Evolutionary conservation across 257 asterid species (phyloP).

Genomic region (Gynochthodes officinalis): DNA sequence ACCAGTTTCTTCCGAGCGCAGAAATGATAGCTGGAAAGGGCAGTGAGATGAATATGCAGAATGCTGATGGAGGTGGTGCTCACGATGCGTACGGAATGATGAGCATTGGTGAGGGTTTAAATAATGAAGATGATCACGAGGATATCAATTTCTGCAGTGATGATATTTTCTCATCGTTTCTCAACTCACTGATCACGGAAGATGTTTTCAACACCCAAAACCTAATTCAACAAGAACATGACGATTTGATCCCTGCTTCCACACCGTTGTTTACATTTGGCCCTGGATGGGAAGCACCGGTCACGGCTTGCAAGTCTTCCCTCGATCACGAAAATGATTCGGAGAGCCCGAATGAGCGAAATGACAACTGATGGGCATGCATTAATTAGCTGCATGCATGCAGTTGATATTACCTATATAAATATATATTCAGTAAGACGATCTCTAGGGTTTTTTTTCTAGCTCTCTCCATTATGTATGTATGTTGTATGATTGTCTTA

Average conservation of each 20-base stretch:
- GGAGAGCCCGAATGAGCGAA: not conserved
- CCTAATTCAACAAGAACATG: conserved; percentile 12
- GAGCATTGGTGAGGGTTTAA: not conserved
- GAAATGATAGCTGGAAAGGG: not conserved
- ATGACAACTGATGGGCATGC: not conserved
- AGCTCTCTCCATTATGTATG: no score
- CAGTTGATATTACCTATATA: no score
- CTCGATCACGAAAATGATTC: conserved; percentile 8
- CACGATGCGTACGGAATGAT: conserved; percentile 1
- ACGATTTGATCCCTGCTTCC: conserved; percentile 5
- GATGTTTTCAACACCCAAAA: conserved; percentile 38
- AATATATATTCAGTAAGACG: no score
- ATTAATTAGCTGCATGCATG: no score
- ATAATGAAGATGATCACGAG: conserved; percentile 20
- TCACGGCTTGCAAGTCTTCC: not conserved
- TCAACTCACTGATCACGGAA: conserved; percentile 61
- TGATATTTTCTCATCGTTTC: conserved; percentile 53
- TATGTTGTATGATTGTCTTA: no score
- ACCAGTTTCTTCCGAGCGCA: not conserved
- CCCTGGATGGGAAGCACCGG: conserved; percentile 14
- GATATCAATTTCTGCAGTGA: conserved; percentile 30
- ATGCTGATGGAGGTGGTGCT: no score
- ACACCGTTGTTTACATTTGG: not conserved
- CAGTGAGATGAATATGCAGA: not conserved
- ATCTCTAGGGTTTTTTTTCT: no score